Conservation (phyloP, 768 basidiomycete genomes). For the Russula virescens region DNA sequence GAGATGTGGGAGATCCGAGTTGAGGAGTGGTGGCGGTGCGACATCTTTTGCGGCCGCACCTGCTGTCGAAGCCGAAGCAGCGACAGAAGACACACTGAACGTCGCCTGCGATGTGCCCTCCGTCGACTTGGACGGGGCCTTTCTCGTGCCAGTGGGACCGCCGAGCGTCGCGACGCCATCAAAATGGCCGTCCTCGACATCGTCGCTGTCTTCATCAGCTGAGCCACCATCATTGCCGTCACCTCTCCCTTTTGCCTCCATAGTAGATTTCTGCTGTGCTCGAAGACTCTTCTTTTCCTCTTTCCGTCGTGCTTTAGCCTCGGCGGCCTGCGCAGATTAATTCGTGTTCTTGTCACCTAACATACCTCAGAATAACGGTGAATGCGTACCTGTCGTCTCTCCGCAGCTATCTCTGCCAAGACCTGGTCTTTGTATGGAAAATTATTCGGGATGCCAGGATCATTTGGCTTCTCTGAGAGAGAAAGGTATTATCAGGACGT, state of each 20-base stretch:
- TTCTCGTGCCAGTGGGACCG: neutral
- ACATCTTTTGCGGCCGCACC: conserved; percentile 44
- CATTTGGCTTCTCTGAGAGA: conserved; percentile 65
- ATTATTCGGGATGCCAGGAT: conserved; percentile 89
- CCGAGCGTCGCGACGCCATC: conserved; percentile 42
- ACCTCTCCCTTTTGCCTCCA: conserved; percentile 16
- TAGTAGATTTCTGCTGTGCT: conserved; percentile 25
- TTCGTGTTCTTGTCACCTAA: neutral
- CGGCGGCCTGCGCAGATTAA: conserved; percentile 49
- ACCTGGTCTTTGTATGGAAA: conserved; percentile 95
- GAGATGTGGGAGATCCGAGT: conserved; percentile 57
- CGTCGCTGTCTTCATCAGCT: conserved; percentile 27
- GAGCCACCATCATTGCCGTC: conserved; percentile 26
- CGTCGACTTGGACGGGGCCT: conserved; percentile 9
- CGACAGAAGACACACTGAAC: neutral
- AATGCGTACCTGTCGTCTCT: conserved; percentile 60
- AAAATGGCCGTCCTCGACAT: conserved; percentile 31
- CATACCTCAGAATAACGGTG: neutral
- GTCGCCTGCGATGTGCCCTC: conserved; percentile 13
- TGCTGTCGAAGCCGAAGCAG: too few relatives aligned
- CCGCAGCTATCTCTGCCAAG: conserved; percentile 81
- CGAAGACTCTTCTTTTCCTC: conserved; percentile 54
- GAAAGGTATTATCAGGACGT: neutral
- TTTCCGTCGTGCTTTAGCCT: conserved; percentile 64
- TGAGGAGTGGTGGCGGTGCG: conserved; percentile 54